Evolutionary conservation across 495 filamentous ascomycete genomes (phyloP).

Genomic region (Annulohypoxylon moriforme): DNA sequence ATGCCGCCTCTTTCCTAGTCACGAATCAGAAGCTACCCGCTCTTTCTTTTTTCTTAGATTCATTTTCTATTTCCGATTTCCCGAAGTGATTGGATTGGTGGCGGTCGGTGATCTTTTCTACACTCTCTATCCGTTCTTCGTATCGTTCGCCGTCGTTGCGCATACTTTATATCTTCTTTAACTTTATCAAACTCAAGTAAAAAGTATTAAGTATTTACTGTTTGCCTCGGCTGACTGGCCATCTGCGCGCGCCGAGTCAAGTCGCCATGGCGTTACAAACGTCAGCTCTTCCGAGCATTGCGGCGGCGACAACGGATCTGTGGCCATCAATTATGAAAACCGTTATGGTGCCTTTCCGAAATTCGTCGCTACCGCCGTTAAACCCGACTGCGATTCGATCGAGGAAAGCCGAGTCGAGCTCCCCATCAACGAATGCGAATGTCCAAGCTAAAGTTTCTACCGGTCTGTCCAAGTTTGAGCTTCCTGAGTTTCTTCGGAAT

Average conservation of each 20-base stretch:
- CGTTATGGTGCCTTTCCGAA: slow-evolving; percentile 57
- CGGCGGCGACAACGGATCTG: slow-evolving; percentile 62
- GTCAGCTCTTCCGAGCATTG: slow-evolving; percentile 56
- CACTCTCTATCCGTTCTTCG: neutral
- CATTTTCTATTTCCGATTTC: slow-evolving; percentile 11
- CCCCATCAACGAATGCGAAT: slow-evolving; percentile 18
- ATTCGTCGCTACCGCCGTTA: slow-evolving; percentile 22
- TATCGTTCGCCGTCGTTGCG: slow-evolving; percentile 16
- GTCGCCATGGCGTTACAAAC: slow-evolving; percentile 48
- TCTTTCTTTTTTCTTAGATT: slow-evolving; percentile 29
- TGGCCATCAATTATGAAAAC: slow-evolving; percentile 66
- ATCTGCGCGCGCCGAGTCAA: slow-evolving; percentile 13
- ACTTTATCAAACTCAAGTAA: neutral
- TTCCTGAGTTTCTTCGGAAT: slow-evolving; percentile 58
- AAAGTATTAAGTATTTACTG: neutral
- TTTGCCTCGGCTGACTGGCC: slow-evolving; percentile 17
- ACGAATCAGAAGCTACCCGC: slow-evolving; percentile 39
- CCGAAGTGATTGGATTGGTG: slow-evolving; percentile 1
- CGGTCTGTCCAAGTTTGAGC: slow-evolving; percentile 35
- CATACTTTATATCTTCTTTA: slow-evolving; percentile 6
- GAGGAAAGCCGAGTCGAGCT: slow-evolving; percentile 21
- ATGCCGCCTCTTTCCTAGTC: slow-evolving; percentile 37
- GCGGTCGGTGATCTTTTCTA: slow-evolving; percentile 6
- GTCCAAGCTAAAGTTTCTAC: slow-evolving; percentile 18
- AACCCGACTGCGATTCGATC: slow-evolving; percentile 24